Conservation (phyloP, 1,284 basidiomycete species). For the Trichosporon sp. region DNA sequence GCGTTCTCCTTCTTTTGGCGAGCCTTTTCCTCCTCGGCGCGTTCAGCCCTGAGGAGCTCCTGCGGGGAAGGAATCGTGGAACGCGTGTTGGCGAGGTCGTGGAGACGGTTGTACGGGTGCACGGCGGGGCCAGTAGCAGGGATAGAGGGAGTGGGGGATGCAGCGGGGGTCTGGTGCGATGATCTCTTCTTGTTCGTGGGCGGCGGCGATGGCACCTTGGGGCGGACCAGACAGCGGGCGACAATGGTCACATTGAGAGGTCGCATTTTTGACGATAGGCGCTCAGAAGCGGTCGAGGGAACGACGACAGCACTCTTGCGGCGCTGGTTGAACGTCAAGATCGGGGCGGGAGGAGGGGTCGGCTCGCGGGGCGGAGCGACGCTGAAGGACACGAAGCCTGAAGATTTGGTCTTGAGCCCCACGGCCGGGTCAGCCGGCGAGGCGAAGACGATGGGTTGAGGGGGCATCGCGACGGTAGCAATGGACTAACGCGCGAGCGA, state of each 20-base stretch:
- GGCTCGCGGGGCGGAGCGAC: constrained; percentile 14
- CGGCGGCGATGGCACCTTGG: constrained; percentile 8
- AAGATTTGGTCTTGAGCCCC: neutral
- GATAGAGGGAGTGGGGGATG: constrained; percentile 11
- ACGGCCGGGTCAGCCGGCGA: neutral
- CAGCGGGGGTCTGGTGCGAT: constrained; percentile 18
- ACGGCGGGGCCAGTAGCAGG: constrained; percentile 6
- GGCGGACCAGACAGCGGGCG: constrained; percentile 28
- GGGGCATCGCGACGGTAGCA: neutral
- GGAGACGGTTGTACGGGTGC: constrained; percentile 34
- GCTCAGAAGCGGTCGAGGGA: constrained; percentile 10
- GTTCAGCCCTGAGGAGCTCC: constrained; percentile 28
- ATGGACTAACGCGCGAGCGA: neutral
- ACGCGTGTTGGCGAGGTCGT: constrained; percentile 34
- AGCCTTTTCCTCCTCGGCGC: constrained; percentile 29
- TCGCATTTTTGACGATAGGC: constrained; percentile 21
- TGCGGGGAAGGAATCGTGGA: constrained; percentile 30
- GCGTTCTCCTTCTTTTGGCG: constrained; percentile 32
- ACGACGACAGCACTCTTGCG: constrained; percentile 11
- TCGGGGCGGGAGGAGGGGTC: constrained; percentile 10
- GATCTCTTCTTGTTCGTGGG: constrained; percentile 16
- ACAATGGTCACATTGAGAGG: constrained; percentile 33
- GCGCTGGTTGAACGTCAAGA: constrained; percentile 15
- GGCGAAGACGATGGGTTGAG: constrained; percentile 1
- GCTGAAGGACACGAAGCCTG: constrained; percentile 2